phyloP scores from a whole-genome alignment of 352 stramenopile species.

The Globisporangium okanoganense region DNA sequence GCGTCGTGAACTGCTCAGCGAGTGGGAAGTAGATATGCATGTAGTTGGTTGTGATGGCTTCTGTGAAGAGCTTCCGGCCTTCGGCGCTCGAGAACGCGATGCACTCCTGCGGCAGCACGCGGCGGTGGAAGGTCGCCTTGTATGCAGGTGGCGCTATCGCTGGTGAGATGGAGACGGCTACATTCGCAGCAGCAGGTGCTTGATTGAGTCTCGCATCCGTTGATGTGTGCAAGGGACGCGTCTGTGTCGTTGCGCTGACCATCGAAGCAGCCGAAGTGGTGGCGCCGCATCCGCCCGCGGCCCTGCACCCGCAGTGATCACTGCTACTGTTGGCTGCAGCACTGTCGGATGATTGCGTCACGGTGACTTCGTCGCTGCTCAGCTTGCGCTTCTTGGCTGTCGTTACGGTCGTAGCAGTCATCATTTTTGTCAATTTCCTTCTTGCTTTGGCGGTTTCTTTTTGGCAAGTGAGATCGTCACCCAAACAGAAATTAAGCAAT shows the following conservation, averaged over 20 bases:
- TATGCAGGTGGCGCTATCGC: slow-evolving; percentile 2
- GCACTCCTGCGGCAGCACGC: slow-evolving; percentile 72
- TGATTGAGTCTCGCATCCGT: too few relatives aligned
- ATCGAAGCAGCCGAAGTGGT: neutral
- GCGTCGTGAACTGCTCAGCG: slow-evolving; percentile 86
- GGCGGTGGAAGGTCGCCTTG: slow-evolving; percentile 77
- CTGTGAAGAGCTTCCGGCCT: slow-evolving; percentile 80
- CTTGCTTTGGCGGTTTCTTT: neutral
- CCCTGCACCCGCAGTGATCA: neutral
- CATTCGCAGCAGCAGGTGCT: neutral
- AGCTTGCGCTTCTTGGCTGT: slow-evolving; percentile 13
- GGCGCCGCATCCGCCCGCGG: neutral
- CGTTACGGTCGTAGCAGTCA: neutral
- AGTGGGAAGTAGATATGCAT: slow-evolving; percentile 93
- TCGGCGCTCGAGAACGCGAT: slow-evolving; percentile 81
- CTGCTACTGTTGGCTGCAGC: neutral
- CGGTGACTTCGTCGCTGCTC: neutral
- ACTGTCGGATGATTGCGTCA: too few relatives aligned
- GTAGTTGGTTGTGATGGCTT: slow-evolving; percentile 63
- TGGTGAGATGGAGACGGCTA: neutral
- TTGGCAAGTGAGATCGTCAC: neutral
- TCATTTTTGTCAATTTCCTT: neutral
- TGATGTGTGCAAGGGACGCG: neutral
- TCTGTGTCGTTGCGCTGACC: neutral
- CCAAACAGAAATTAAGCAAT: neutral